A percentile compares a stretch with the other conserved stretches of the same genome.
phyloP scores from a whole-genome alignment of 805 yeast genomes.

The Grigorovia transvaalensis region DNA sequence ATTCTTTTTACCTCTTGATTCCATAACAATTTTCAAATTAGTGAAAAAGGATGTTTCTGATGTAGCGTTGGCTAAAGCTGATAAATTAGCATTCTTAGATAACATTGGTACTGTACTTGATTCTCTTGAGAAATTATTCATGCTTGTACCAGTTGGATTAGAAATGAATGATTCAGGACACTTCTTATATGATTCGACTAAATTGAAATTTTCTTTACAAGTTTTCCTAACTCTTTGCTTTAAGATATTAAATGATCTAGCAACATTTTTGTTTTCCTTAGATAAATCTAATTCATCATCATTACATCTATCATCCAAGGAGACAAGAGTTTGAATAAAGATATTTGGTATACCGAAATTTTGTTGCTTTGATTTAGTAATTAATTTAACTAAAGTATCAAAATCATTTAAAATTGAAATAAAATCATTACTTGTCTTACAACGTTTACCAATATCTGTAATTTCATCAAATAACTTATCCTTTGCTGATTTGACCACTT shows the following conservation, averaged over 20 bases:
- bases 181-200: constrained; percentile 49
- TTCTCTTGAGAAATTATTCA: constrained; percentile 14
- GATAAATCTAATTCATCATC: constrained; percentile 33
- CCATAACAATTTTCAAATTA: constrained; percentile 63
- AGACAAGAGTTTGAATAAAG: constrained; percentile 58
- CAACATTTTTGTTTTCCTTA: constrained; percentile 72
- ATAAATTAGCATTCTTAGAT: constrained; percentile 23
- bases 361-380: constrained; percentile 66
- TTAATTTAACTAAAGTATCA: constrained; percentile 61
- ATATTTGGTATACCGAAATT: constrained; percentile 58
- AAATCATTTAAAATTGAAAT: constrained; percentile 60
- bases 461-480: constrained; percentile 88
- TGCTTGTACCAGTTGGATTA: constrained; percentile 27
- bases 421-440: constrained; percentile 71
- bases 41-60: constrained; percentile 49
- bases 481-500: constrained; percentile 85
- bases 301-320: constrained; percentile 61
- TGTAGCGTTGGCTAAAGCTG: constrained; percentile 20
- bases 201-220: constrained; percentile 53
- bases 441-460: constrained; percentile 59
- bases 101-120: constrained; percentile 14
- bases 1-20: constrained; percentile 92
- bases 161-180: constrained; percentile 67
- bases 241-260: constrained; percentile 77
- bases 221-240: constrained; percentile 83